phyloP scores from a whole-genome alignment of 768 basidiomycete species.

The Leccinum uliginosum region DNA sequence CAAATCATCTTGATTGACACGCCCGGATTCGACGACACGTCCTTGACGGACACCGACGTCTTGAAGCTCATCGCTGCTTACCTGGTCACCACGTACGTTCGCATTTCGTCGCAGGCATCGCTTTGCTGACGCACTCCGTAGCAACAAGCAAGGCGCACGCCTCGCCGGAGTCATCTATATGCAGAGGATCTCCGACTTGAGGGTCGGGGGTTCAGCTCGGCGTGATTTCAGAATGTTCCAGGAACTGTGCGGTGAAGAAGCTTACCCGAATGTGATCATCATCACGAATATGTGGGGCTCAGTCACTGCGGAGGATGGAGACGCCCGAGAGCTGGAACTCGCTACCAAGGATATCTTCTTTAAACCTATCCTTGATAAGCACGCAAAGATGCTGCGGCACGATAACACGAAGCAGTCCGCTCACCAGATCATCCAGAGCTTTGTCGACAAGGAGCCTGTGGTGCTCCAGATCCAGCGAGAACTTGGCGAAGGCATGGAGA shows the following conservation, averaged over 20 bases:
- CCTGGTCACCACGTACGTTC: constrained; percentile 29
- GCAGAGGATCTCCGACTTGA: constrained; percentile 48
- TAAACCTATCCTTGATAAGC: constrained; percentile 44
- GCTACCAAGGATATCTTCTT: constrained; percentile 40
- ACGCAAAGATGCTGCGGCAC: constrained; percentile 42
- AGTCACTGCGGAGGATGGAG: constrained; percentile 33
- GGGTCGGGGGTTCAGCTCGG: constrained; percentile 44
- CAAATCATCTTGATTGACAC: constrained; percentile 54
- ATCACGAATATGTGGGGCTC: constrained; percentile 52
- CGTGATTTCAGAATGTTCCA: constrained; percentile 50
- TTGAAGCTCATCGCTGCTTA: constrained; percentile 46
- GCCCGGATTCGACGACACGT: constrained; percentile 59
- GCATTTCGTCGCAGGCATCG: neutral
- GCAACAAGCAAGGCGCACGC: constrained; percentile 33
- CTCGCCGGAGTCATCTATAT: constrained; percentile 50
- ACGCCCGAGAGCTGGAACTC: constrained; percentile 44
- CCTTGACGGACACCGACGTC: constrained; percentile 45
- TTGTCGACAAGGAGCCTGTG: constrained; percentile 39
- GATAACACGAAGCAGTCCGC: constrained; percentile 40
- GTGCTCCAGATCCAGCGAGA: constrained; percentile 53
- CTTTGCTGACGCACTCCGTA: constrained; percentile 17
- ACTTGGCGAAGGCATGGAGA: constrained; percentile 42
- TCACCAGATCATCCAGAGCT: constrained; percentile 38
- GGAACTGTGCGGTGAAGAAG: constrained; percentile 48
- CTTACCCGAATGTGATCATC: constrained; percentile 47